Base-by-base conservation (phyloP, 2,329 filamentous ascomycete species). In the Diaporthe vaccinii region DNA sequence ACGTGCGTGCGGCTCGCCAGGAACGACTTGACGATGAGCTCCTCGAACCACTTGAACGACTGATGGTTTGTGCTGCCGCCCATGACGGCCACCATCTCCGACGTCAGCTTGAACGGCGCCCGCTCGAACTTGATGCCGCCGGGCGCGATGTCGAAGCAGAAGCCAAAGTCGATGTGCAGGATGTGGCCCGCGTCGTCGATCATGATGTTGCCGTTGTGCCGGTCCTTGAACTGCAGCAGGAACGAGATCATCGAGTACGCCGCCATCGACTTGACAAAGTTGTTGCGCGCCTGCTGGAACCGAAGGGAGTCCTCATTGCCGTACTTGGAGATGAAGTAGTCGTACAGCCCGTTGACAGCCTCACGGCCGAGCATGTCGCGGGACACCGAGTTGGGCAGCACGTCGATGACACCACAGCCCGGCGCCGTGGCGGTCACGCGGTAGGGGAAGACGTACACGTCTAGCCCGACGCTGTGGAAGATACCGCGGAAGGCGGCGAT, bases 131-230 rank as follows among this genome's bases (percentile, higher is more conserved):
- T 96, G 81, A 99, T 95, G 76, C 97, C 97, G 65, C 97, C 97
- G 0, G 97, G 97, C 1, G 96, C 97, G 79, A 99, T 98, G 82
- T 99, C 97, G 85, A 99, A 99, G 86, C 96, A 98, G 90, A 99
- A 99, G 14, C 97, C 97, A 82, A 99, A 99, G 84, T 99, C 97
- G 79, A 99, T 98, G 86, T 99, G 97, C 72, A 99, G 91, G 81
- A 99, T 98, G 85, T 99, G 97, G 5, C 97, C 97, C 0, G 94
- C 94, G 81, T 98, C 96, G 83, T 99, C 96, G 78, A 99, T 93
- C 97, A 99, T 99, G 87, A 99, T 99, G 87, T 99, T 99, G 77
- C 97, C 97, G 84, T 99, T 99, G 86, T 99, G 97, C 4, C 97
- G 93, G 83, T 99, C 97, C 85, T 99, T 99, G 92, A 99, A 98